These are phyloP conservation scores for Penicillium psychrosexuale DNA, from an alignment of 2,329 filamentous ascomycete genomes.

Conservation along the genomic window DNA sequence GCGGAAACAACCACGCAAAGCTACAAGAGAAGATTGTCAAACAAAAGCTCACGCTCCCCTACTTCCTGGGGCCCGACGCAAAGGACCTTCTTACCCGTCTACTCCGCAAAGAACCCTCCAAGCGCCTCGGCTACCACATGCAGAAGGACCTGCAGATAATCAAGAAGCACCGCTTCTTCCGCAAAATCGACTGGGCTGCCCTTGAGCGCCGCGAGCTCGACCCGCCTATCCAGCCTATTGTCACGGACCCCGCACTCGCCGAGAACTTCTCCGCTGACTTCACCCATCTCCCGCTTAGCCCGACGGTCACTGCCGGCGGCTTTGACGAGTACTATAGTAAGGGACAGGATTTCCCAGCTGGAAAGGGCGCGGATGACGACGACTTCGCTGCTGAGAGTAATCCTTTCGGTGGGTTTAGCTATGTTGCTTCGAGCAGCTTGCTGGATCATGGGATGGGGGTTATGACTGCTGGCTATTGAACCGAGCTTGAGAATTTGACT, in stretches of 20 bases:
- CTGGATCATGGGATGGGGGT: conserved; percentile 40
- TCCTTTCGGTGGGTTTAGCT: conserved; percentile 50
- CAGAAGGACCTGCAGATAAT: conserved; percentile 80
- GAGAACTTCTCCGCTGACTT: conserved; percentile 97
- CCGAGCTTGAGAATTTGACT: neutral
- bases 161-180: conserved; percentile 94
- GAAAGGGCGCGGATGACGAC: neutral
- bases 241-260: conserved; percentile 91
- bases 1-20: conserved; percentile 86
- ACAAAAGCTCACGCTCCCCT: conserved; percentile 83
- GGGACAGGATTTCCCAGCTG: conserved; percentile 19
- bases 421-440: conserved; percentile 48
- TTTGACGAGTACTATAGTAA: conserved; percentile 30
- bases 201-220: conserved; percentile 77
- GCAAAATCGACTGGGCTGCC: conserved; percentile 90
- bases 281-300: conserved; percentile 78
- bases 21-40: conserved; percentile 95
- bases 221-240: conserved; percentile 86
- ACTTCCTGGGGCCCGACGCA: conserved; percentile 85
- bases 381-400: conserved; percentile 32
- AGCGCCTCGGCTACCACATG: conserved; percentile 84
- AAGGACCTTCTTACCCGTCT: conserved; percentile 91
- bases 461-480: conserved; percentile 26
- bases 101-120: conserved; percentile 85
- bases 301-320: conserved; percentile 50